phyloP scores from a whole-genome alignment of 139 green algal species.

The Tetradesmus lagerheimii region DNA sequence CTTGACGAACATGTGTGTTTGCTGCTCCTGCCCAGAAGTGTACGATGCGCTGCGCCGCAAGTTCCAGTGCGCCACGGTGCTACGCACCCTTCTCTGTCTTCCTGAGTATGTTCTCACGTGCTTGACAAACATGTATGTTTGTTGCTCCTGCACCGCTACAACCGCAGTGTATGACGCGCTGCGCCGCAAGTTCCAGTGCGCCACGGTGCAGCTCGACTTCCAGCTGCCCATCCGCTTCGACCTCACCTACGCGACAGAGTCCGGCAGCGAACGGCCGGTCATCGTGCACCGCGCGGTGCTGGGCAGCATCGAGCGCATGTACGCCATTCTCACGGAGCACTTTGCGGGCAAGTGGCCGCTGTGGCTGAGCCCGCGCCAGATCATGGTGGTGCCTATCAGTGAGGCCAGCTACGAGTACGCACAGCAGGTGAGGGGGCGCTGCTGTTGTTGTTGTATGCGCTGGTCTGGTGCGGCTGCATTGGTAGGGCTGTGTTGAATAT shows the following conservation, averaged over 20 bases:
- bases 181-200: slow-evolving; percentile 94
- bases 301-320: slow-evolving; percentile 98
- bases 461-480: not conserved
- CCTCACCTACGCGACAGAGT: slow-evolving; percentile 83
- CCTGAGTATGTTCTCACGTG: no score
- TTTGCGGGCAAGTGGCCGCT: slow-evolving; percentile 98
- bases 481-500: no score
- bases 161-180: slow-evolving; percentile 94
- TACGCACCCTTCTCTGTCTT: no score
- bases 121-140: no score
- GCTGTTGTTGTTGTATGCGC: no score
- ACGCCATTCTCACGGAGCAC: slow-evolving; percentile 99
- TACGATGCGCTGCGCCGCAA: no score
- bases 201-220: slow-evolving; percentile 98
- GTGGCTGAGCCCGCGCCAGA: slow-evolving; percentile 96
- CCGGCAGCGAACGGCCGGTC: slow-evolving; percentile 80
- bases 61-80: no score
- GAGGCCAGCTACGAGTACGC: slow-evolving; percentile 85
- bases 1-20: no score
- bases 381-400: slow-evolving; percentile 98
- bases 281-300: slow-evolving; percentile 98
- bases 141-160: slow-evolving; percentile 12
- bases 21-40: no score
- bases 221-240: slow-evolving; percentile 95
- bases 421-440: slow-evolving; percentile 61